Percentiles rank a stretch among this genome's conserved stretches.
phyloP scores from a whole-genome alignment of 1,284 basidiomycete genomes.

The Cutaneotrichosporon sp. region DNA sequence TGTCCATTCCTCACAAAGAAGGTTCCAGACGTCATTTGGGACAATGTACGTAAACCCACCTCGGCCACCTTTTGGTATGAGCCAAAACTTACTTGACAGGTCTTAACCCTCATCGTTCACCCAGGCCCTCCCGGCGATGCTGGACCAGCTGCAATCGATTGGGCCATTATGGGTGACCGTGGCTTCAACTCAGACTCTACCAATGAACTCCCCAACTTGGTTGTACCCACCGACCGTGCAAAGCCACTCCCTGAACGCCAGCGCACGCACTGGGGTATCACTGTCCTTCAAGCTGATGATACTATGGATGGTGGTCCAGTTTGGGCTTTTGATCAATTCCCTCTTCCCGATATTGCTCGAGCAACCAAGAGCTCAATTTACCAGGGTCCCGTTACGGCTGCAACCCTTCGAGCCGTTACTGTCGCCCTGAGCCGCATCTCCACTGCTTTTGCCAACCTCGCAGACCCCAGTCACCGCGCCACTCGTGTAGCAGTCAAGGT shows the following conservation, averaged over 20 bases:
- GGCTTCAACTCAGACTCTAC: constrained; percentile 44
- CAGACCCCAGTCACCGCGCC: constrained; percentile 21
- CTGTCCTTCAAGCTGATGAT: constrained; percentile 55
- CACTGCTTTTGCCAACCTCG: constrained; percentile 11
- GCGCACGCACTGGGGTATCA: constrained; percentile 54
- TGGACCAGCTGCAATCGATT: constrained; percentile 56
- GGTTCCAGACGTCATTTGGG: constrained; percentile 52
- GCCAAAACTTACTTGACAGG: constrained; percentile 27
- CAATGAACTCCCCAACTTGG: constrained; percentile 42
- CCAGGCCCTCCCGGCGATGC: constrained; percentile 57
- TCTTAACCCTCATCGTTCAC: constrained; percentile 56
- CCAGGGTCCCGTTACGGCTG: constrained; percentile 51
- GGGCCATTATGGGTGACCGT: constrained; percentile 54
- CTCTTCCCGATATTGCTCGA: constrained; percentile 39
- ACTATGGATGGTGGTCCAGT: constrained; percentile 55
- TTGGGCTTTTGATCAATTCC: constrained; percentile 57
- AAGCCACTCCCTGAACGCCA: constrained; percentile 26
- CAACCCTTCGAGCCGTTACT: constrained; percentile 50
- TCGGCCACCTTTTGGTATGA: background rate
- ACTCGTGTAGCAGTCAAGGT: constrained; percentile 15
- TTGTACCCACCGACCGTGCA: constrained; percentile 28
- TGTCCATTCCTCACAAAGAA: constrained; percentile 56
- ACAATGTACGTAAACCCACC: constrained; percentile 34
- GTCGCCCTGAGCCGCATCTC: constrained; percentile 50
- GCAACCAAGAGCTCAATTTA: constrained; percentile 55